Evolutionary conservation across 2,329 filamentous ascomycete genomes (phyloP).

Genomic region (Aureobasidium lini): DNA sequence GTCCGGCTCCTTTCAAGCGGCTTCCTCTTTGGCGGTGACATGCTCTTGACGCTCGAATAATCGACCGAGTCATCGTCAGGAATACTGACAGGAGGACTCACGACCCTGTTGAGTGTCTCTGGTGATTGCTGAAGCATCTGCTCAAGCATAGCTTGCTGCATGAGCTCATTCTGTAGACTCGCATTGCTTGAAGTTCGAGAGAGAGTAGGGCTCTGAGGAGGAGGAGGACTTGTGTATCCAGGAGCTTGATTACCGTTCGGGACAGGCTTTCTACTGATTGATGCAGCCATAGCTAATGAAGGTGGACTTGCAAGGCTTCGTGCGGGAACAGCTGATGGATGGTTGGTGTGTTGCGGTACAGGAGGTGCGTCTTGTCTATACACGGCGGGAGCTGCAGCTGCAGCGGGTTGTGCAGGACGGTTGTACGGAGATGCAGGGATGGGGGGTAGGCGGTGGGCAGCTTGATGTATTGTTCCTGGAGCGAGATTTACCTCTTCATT

Average conservation of each 20-base stretch:
- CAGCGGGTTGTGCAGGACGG: constrained; percentile 25
- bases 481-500: constrained; percentile 37
- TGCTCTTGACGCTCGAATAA: constrained; percentile 60
- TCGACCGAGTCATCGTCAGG: constrained; percentile 61
- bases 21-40: constrained; percentile 35
- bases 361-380: constrained; percentile 21
- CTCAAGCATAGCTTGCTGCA: constrained; percentile 40
- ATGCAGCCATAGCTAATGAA: not conserved
- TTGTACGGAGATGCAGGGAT: constrained; percentile 39
- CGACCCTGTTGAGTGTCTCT: constrained; percentile 19
- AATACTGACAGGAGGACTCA: constrained; percentile 36
- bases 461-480: constrained; percentile 19
- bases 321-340: constrained; percentile 15
- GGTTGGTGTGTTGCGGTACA: constrained; percentile 19
- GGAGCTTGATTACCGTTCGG: not conserved
- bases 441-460: constrained; percentile 31
- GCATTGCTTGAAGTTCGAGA: constrained; percentile 28
- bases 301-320: not conserved
- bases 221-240: not conserved
- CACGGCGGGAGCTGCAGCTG: not conserved
- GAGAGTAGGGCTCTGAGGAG: constrained; percentile 16
- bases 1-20: constrained; percentile 62
- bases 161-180: constrained; percentile 36
- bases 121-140: constrained; percentile 25
- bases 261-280: constrained; percentile 7